These are phyloP conservation scores for Salix exigua DNA, from an alignment of 345 rosid species.

Conservation along the genomic window DNA sequence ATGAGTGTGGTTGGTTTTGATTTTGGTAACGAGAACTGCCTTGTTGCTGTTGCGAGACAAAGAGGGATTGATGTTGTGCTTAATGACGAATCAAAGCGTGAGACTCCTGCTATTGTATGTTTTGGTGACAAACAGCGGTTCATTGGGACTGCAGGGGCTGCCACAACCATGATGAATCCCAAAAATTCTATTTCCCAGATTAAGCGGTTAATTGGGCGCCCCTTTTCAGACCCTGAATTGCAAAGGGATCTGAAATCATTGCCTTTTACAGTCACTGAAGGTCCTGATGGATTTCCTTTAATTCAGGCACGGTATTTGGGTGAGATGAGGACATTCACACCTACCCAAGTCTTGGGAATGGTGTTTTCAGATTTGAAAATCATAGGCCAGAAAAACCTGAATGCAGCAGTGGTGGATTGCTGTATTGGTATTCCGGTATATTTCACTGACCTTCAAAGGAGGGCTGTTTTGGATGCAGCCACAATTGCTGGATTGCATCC, in stretches of 20 bases:
- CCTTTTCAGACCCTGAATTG: conserved; percentile 83
- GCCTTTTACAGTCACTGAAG: conserved; percentile 68
- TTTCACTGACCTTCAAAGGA: conserved; percentile 86
- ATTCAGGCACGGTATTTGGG: conserved; percentile 82
- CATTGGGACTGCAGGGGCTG: conserved; percentile 97
- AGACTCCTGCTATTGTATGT: conserved; percentile 91
- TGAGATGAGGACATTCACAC: conserved; percentile 71
- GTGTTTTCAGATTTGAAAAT: conserved; percentile 69
- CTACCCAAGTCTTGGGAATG: conserved; percentile 95
- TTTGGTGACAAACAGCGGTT: conserved; percentile 96
- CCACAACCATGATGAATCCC: conserved; percentile 93
- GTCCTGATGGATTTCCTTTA: conserved; percentile 87
- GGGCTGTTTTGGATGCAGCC: conserved; percentile 94
- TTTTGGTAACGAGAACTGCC: conserved; percentile 89
- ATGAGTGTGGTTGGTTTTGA: conserved; percentile 99
- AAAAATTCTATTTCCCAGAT: conserved; percentile 86
- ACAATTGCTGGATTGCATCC: conserved; percentile 92
- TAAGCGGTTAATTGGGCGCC: conserved; percentile 76
- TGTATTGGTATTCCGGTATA: conserved; percentile 92
- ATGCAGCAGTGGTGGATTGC: conserved; percentile 87
- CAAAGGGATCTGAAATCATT: conserved; percentile 76
- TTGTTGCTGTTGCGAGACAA: conserved; percentile 98
- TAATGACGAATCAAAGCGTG: conserved; percentile 96
- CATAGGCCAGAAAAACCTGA: conserved; percentile 83
- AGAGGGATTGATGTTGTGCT: conserved; percentile 98